Percentiles rank a stretch among this genome's conserved stretches.
phyloP scores from a whole-genome alignment of 2,329 filamentous ascomycete species.

The Monosporascus sp. region DNA sequence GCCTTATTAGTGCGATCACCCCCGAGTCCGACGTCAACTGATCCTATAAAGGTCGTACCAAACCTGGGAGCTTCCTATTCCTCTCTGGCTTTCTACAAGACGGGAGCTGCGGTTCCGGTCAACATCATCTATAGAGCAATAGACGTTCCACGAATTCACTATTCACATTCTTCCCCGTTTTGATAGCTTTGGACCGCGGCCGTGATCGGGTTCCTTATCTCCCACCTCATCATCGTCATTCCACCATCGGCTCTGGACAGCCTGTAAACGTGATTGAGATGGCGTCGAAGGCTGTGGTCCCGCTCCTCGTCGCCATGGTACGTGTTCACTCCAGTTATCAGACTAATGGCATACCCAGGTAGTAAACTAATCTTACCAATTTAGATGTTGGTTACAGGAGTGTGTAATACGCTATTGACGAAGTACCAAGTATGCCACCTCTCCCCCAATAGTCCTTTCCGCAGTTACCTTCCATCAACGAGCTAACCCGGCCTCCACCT shows the following conservation, averaged over 20 bases:
- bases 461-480: neutral
- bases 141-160: neutral
- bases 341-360: too few relatives aligned
- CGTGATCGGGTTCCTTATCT: neutral
- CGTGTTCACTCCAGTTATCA: too few relatives aligned
- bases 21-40: too few relatives aligned
- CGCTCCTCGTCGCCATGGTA: conserved; percentile 77
- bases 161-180: neutral
- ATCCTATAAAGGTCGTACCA: too few relatives aligned
- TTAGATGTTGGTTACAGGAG: conserved; percentile 82
- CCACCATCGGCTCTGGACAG: neutral
- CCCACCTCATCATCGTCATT: neutral
- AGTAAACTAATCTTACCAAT: too few relatives aligned
- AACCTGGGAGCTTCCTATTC: too few relatives aligned
- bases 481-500: conserved; percentile 12
- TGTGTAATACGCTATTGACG: conserved; percentile 93
- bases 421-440: conserved; percentile 74
- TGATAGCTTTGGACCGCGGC: neutral
- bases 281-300: conserved; percentile 67
- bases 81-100: too few relatives aligned
- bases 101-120: neutral
- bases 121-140: neutral
- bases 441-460: neutral
- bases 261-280: conserved; percentile 39
- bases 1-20: too few relatives aligned